Conservation (phyloP, 129 eudicot species). For the Escallonia herrerae region DNA sequence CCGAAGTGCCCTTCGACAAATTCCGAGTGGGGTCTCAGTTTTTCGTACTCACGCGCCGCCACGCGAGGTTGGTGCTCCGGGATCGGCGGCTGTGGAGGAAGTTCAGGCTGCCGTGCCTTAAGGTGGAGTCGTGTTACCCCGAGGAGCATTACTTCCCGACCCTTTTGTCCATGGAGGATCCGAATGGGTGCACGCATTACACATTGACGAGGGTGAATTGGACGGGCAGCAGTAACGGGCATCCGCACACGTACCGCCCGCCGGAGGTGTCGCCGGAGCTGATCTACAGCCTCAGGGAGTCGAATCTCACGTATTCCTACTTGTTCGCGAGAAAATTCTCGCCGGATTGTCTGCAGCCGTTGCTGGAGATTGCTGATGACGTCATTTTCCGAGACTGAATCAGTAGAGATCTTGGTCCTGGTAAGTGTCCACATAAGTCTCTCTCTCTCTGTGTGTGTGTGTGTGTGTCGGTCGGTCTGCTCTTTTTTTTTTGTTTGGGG, state of each 20-base stretch:
- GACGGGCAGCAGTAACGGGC: constrained; percentile 77
- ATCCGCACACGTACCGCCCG: constrained; percentile 70
- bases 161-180: constrained; percentile 75
- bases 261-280: constrained; percentile 56
- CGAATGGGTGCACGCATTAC: constrained; percentile 48
- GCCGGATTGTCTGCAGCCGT: constrained; percentile 63
- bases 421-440: constrained; percentile 11
- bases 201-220: constrained; percentile 89
- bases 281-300: constrained; percentile 50
- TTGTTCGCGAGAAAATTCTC: constrained; percentile 92
- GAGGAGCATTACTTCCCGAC: constrained; percentile 99
- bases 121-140: constrained; percentile 70
- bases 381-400: constrained; percentile 69
- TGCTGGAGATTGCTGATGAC: constrained; percentile 60
- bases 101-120: constrained; percentile 52
- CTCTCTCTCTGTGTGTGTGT: no score
- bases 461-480: no score
- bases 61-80: constrained; percentile 50
- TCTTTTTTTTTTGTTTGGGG: no score
- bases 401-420: constrained; percentile 1
- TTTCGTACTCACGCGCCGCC: constrained; percentile 51
- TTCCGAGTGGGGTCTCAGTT: constrained; percentile 91
- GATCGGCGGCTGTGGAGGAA: constrained; percentile 88
- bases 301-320: constrained; percentile 49
- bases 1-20: constrained; percentile 52